A percentile compares a stretch with the other conserved stretches of the same genome.
Conservation (phyloP, 257 asterid species). For the Solanum clarkiae region DNA sequence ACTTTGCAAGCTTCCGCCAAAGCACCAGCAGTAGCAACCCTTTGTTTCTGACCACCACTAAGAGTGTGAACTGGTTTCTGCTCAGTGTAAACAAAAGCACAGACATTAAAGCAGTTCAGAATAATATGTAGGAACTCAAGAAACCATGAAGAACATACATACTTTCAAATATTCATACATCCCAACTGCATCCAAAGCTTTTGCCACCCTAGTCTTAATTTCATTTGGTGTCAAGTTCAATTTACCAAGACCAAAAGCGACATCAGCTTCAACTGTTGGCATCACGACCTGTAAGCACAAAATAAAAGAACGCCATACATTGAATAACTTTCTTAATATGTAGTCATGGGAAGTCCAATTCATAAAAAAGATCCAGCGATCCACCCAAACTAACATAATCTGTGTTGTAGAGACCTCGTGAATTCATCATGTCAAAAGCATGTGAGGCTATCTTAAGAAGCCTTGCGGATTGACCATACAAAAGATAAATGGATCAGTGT, state of each 20-base stretch:
- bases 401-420: not conserved
- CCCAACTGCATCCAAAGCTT: conserved; percentile 80
- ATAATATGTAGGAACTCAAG: not conserved
- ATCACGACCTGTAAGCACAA: conserved; percentile 68
- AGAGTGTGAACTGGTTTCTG: conserved; percentile 96
- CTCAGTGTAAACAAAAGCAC: not conserved
- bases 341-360: not conserved
- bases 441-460: not conserved
- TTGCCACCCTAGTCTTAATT: conserved; percentile 52
- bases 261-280: conserved; percentile 99
- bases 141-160: conserved; percentile 30
- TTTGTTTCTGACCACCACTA: conserved; percentile 98
- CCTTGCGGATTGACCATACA: not conserved
- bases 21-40: conserved; percentile 98
- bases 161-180: conserved; percentile 80
- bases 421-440: not conserved
- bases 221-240: conserved; percentile 37
- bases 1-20: conserved; percentile 90
- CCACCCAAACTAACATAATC: not conserved
- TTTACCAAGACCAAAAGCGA: conserved; percentile 93
- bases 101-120: not conserved
- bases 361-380: not conserved
- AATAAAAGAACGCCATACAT: not conserved
- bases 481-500: not conserved
- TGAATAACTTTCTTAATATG: not conserved